Conservation (phyloP, 306 rosid species). For the Benincasa hispida region DNA sequence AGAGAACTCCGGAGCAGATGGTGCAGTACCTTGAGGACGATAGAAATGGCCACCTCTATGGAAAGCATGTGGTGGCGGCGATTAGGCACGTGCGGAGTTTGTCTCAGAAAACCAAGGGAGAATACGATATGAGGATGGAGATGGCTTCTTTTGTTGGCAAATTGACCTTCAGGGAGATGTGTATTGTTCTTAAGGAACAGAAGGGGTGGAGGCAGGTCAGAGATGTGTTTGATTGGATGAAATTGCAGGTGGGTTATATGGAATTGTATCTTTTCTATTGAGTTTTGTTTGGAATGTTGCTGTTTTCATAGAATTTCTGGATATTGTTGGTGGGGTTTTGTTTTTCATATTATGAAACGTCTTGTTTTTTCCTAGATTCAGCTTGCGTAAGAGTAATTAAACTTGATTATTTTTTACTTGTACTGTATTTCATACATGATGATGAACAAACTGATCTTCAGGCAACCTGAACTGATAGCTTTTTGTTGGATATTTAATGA, state of each 20-base stretch:
- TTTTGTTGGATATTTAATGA: not conserved
- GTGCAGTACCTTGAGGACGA: conserved; percentile 67
- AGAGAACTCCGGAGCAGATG: conserved; percentile 87
- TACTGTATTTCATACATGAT: not conserved
- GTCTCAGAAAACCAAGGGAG: conserved; percentile 29
- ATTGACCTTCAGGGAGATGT: conserved; percentile 76
- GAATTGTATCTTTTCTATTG: not conserved
- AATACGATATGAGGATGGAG: conserved; percentile 58
- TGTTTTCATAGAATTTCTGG: not conserved
- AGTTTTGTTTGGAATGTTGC: not conserved
- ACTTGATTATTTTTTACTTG: not conserved
- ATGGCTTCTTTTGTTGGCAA: conserved; percentile 77
- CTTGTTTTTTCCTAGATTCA: not conserved
- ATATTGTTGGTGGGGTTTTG: not conserved
- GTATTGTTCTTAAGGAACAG: conserved; percentile 77
- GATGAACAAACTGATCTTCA: not conserved
- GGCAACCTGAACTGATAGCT: not conserved
- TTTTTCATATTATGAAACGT: not conserved
- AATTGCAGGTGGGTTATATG: conserved; percentile 52
- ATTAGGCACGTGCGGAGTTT: conserved; percentile 55
- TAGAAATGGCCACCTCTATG: conserved; percentile 57
- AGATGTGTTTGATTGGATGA: conserved; percentile 90
- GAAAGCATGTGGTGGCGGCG: conserved; percentile 79
- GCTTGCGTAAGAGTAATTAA: not conserved
- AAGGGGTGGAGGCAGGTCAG: conserved; percentile 84